Evolutionary conservation across 495 filamentous ascomycete genomes (phyloP), one percentile per base, ranked within the genome.

Genomic region (Entonaema liquescens): DNA sequence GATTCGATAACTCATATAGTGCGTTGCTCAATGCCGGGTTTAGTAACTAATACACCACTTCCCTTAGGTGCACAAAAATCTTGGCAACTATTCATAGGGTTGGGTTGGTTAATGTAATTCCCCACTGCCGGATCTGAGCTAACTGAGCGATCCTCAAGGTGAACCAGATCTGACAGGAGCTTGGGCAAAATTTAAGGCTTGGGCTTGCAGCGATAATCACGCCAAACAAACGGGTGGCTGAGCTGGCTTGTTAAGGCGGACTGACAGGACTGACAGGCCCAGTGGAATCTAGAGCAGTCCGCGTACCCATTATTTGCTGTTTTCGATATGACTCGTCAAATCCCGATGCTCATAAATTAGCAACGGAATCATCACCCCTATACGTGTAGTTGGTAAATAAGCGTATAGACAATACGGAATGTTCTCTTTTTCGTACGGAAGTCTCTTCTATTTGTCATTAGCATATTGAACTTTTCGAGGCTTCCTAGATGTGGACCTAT

Each of bases 101-200:
- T n/a, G n/a, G n/a, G 59, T 57, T 50, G 54, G 55, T 60, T 52
- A 67, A 59, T 63, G 19, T 28, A 68, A 58, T 68, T 59, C 38
- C 28, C 71, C 68, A 63, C 59, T 26, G 23, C 49, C 50, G 60
- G 53, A 68, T 63, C 42, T 47, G 38, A 42, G 36, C 26, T 11
- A 53, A 65, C 54, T 40, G 31, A 31, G 36, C 67, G 63, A 68
- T 73, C 60, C 65, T 64, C 53, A 69, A 36, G 67, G 64, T 74
- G 74, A 73, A 54, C 33, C 42, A 65, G 61, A 70, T 61, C 67
- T 70, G 21, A 55, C 15, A 55, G 26, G 25, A 19, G 57, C 50
- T 12, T 57, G 31, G 38, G 29, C 44, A n/a, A 29, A 38, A 28
- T 40, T 56, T 57, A 58, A 26, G 54, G 44, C 59, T 63, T 53